phyloP scores from a whole-genome alignment of 345 rosid genomes.

The Anacardium occidentale region DNA sequence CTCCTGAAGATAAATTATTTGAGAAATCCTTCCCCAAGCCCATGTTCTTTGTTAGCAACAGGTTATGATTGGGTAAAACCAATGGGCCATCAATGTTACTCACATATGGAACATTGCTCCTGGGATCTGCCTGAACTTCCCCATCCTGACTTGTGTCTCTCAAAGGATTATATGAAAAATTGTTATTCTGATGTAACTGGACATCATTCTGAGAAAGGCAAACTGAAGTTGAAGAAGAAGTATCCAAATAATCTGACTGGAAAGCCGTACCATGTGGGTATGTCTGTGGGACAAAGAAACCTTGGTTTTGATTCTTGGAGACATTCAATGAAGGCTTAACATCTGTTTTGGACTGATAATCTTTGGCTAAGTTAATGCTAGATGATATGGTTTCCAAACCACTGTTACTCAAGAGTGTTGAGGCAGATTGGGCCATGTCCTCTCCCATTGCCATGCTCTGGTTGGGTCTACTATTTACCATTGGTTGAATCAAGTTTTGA shows the following conservation, averaged over 20 bases:
- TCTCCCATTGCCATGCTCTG: slow-evolving; percentile 37
- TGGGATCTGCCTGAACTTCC: slow-evolving; percentile 47
- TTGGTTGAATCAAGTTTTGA: slow-evolving; percentile 35
- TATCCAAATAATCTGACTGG: slow-evolving; percentile 60
- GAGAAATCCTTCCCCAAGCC: slow-evolving; percentile 50
- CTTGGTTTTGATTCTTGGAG: slow-evolving; percentile 50
- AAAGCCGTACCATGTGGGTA: slow-evolving; percentile 41
- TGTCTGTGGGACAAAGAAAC: slow-evolving; percentile 38
- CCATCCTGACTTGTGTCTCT: slow-evolving; percentile 54
- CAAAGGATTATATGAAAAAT: slow-evolving; percentile 39
- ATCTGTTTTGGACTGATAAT: slow-evolving; percentile 48
- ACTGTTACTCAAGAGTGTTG: slow-evolving; percentile 37
- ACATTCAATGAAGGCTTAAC: slow-evolving; percentile 54
- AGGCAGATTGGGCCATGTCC: slow-evolving; percentile 49
- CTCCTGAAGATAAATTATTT: slow-evolving; percentile 44
- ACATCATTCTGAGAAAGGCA: slow-evolving; percentile 59
- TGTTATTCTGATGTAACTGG: slow-evolving; percentile 50
- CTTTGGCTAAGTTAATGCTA: slow-evolving; percentile 32
- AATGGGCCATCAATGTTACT: slow-evolving; percentile 36
- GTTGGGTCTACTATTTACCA: slow-evolving; percentile 30
- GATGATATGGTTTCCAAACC: slow-evolving; percentile 41
- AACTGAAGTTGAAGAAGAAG: slow-evolving; percentile 69
- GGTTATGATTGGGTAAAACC: slow-evolving; percentile 37
- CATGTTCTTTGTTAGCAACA: slow-evolving; percentile 39
- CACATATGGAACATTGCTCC: slow-evolving; percentile 40